Conservation (phyloP, 2,329 filamentous ascomycete genomes). For the Colletotrichum acutatum region DNA sequence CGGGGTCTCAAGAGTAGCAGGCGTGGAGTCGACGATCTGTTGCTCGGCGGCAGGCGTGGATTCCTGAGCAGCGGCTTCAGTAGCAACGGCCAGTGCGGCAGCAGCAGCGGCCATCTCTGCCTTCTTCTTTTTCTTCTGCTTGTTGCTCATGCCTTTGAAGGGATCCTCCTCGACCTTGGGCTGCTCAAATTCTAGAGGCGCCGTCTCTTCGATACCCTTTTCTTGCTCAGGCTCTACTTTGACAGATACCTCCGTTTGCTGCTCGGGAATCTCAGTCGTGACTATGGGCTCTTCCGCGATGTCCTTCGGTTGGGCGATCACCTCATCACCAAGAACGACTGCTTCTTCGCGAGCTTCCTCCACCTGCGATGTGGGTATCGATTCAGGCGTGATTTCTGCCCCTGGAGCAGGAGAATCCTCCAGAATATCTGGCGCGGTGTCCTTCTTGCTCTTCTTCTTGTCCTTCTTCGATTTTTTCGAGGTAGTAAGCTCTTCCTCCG, state of each 20-base stretch:
- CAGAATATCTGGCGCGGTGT: neutral
- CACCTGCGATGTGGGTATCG: neutral
- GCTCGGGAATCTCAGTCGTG: neutral
- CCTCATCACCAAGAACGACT: neutral
- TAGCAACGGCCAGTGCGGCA: neutral
- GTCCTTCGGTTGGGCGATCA: neutral
- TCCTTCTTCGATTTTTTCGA: constrained; percentile 37
- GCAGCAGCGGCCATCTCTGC: neutral
- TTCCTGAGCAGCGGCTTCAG: neutral
- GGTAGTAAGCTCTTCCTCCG: neutral
- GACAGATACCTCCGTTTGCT: neutral
- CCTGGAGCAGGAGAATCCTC: neutral
- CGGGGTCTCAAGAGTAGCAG: neutral
- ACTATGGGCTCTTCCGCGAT: neutral
- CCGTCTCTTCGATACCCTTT: neutral
- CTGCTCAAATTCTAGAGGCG: neutral
- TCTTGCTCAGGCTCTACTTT: neutral
- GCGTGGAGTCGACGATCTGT: neutral
- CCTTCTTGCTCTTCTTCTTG: constrained; percentile 35
- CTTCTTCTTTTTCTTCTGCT: neutral
- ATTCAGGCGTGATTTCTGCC: neutral
- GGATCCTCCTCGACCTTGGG: neutral
- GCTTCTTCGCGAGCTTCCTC: neutral
- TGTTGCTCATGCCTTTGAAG: neutral
- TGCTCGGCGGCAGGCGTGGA: neutral